Evolutionary conservation across 192 early-diverging fungal species (phyloP).

Genomic region (Pilobolus umbonatus): DNA sequence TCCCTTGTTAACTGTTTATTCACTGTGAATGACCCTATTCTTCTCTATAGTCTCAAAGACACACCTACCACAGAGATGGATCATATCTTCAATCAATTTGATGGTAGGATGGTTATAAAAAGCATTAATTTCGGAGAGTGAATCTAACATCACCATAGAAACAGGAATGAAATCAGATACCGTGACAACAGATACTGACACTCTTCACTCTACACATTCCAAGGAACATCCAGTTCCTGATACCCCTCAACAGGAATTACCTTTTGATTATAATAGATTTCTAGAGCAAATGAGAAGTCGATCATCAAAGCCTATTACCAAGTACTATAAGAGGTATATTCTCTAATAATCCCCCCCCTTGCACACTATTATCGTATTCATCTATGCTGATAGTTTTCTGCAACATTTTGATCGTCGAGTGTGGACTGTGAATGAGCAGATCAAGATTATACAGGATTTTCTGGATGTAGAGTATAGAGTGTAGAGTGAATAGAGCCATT

Average conservation of each 20-base stretch:
- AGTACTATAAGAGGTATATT: constrained; percentile 53
- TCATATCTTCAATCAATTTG: constrained; percentile 16
- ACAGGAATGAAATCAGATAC: background rate
- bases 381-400: constrained; percentile 49
- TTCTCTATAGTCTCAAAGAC: no score
- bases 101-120: background rate
- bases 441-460: constrained; percentile 72
- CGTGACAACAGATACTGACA: background rate
- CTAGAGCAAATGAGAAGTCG: constrained; percentile 64
- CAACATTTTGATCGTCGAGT: constrained; percentile 66
- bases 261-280: constrained; percentile 74
- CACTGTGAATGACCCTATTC: no score
- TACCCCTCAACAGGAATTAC: constrained; percentile 22
- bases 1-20: no score
- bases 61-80: constrained; percentile 13
- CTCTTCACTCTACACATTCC: background rate
- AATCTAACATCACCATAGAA: background rate
- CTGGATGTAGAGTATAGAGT: constrained; percentile 39
- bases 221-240: constrained; percentile 7
- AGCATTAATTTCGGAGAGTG: background rate
- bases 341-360: background rate
- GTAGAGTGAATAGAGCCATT: no score
- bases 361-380: background rate
- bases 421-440: constrained; percentile 72
- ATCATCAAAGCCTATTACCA: constrained; percentile 56